Percentiles rank a stretch among this genome's conserved stretches.
These are phyloP conservation scores for Citrus inodora DNA, from an alignment of 345 rosid genomes.

Conservation along the genomic window DNA sequence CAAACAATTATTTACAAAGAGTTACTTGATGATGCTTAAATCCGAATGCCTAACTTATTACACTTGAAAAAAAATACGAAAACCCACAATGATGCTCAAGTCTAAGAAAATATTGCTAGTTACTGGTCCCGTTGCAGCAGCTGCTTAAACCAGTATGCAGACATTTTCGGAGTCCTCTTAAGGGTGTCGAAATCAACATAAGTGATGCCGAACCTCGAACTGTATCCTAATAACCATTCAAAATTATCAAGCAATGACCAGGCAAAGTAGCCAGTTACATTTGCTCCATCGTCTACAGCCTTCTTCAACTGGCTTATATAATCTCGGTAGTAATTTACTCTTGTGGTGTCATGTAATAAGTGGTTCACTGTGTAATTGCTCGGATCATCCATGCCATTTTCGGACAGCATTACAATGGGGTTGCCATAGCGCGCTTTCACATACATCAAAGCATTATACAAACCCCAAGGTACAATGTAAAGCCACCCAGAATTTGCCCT, in stretches of 20 bases:
- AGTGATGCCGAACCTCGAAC: slow-evolving; percentile 53
- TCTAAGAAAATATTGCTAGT: background rate
- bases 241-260: slow-evolving; percentile 71
- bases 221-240: slow-evolving; percentile 58
- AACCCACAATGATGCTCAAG: background rate
- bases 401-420: slow-evolving; percentile 40
- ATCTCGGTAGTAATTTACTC: slow-evolving; percentile 41
- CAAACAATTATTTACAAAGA: background rate
- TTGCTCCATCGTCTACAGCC: slow-evolving; percentile 55
- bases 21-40: background rate
- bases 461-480: slow-evolving; percentile 65
- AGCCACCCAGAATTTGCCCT: slow-evolving; percentile 58
- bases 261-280: slow-evolving; percentile 56
- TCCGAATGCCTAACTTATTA: background rate
- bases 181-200: slow-evolving; percentile 45
- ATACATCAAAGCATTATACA: slow-evolving; percentile 45
- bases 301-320: slow-evolving; percentile 48
- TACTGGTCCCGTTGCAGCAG: slow-evolving; percentile 21
- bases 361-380: slow-evolving; percentile 33
- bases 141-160: slow-evolving; percentile 61
- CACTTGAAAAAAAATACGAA: no score
- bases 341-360: slow-evolving; percentile 40
- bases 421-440: slow-evolving; percentile 53
- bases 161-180: slow-evolving; percentile 54
- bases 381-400: slow-evolving; percentile 71